A percentile compares a stretch with the other conserved stretches of the same genome.
Conservation (phyloP, 345 rosid genomes). For the Eucalyptus melliodora region DNA sequence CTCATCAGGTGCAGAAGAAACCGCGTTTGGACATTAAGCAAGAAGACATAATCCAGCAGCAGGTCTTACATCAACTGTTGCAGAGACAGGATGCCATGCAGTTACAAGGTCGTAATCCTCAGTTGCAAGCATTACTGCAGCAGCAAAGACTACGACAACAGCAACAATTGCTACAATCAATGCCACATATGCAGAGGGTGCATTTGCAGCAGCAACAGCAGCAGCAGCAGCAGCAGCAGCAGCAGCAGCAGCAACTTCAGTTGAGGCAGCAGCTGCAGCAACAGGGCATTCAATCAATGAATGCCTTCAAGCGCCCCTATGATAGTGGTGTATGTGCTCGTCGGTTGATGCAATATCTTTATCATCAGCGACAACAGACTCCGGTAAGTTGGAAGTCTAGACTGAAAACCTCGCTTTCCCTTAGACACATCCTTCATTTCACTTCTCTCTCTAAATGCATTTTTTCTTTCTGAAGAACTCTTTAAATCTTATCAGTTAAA, state of each 20-base stretch:
- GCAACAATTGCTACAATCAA: constrained; percentile 63
- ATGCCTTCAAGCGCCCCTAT: constrained; percentile 39
- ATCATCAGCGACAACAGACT: constrained; percentile 88
- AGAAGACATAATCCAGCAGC: constrained; percentile 85
- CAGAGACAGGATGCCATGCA: constrained; percentile 82
- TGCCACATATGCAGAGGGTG: constrained; percentile 74
- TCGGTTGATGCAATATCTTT: constrained; percentile 89
- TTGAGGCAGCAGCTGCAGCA: constrained; percentile 76
- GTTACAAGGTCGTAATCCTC: constrained; percentile 60
- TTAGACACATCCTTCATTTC: not conserved
- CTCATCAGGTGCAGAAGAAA: constrained; percentile 72
- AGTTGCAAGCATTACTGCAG: constrained; percentile 60
- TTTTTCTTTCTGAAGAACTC: not conserved
- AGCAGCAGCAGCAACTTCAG: constrained; percentile 45
- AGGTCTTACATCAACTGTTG: constrained; percentile 66
- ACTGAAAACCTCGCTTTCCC: not conserved
- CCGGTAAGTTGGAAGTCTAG: constrained; percentile 35
- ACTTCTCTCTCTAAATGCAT: not conserved
- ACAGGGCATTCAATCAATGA: constrained; percentile 57
- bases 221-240: constrained; percentile 20
- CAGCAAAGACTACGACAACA: constrained; percentile 57
- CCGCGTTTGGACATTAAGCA: constrained; percentile 76
- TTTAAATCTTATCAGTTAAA: not conserved
- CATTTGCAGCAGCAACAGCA: constrained; percentile 64
- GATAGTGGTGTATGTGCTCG: constrained; percentile 90